These are phyloP conservation scores for Aspergillus persii DNA, from an alignment of 2,329 filamentous ascomycete genomes.

Conservation along the genomic window DNA sequence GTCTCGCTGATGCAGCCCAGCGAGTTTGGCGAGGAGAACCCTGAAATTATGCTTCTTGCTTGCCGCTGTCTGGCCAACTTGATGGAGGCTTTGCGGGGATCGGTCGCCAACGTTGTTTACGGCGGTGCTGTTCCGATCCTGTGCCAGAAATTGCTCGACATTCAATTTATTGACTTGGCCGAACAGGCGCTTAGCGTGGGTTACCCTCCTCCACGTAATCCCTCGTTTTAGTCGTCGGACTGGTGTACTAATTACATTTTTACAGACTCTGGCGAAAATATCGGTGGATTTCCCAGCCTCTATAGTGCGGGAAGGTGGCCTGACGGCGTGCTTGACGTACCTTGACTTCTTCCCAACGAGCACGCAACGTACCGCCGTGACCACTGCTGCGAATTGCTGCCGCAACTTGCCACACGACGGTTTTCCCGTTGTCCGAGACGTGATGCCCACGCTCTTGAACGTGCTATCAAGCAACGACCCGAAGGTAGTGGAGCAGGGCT, in stretches of 20 bases:
- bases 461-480: constrained; percentile 92
- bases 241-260: constrained; percentile 2
- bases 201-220: constrained; percentile 14
- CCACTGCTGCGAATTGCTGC: constrained; percentile 96
- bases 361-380: constrained; percentile 93
- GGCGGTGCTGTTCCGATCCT: constrained; percentile 93
- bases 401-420: constrained; percentile 94
- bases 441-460: constrained; percentile 92
- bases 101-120: constrained; percentile 93
- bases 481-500: constrained; percentile 94
- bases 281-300: constrained; percentile 92
- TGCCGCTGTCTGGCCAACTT: constrained; percentile 94
- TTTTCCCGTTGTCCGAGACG: constrained; percentile 85
- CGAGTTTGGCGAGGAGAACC: constrained; percentile 83
- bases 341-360: constrained; percentile 97
- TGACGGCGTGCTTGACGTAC: constrained; percentile 93
- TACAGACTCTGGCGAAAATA: constrained; percentile 86
- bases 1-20: constrained; percentile 88
- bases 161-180: constrained; percentile 94
- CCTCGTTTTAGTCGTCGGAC: not conserved
- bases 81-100: constrained; percentile 93
- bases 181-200: constrained; percentile 86
- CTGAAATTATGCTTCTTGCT: constrained; percentile 94
- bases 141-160: constrained; percentile 92
- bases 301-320: constrained; percentile 91